phyloP scores from a whole-genome alignment of 352 stramenopile genomes.

The Globisporangium alternatum region DNA sequence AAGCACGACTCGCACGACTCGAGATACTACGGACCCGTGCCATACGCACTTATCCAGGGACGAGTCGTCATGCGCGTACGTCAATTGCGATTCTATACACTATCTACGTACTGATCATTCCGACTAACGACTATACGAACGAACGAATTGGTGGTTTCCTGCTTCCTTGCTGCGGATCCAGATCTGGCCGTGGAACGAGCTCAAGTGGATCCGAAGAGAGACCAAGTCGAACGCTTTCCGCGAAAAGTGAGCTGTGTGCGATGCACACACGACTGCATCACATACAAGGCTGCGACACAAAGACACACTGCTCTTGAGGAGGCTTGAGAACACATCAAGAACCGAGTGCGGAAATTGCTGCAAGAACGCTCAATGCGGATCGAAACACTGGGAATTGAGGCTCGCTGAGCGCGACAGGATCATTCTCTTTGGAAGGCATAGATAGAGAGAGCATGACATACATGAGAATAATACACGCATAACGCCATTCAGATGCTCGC shows the following conservation, averaged over 20 bases:
- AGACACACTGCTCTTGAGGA: background rate
- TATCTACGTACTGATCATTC: background rate
- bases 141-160: background rate
- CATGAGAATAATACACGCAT: background rate
- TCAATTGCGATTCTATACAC: constrained; percentile 14
- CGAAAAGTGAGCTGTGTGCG: constrained; percentile 34
- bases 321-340: too few relatives aligned
- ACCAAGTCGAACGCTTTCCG: constrained; percentile 46
- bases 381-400: background rate
- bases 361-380: background rate
- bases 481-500: background rate
- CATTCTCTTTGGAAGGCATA: background rate
- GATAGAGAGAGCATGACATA: background rate
- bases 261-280: background rate
- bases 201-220: constrained; percentile 63
- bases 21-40: constrained; percentile 93
- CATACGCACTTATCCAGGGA: constrained; percentile 88
- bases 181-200: constrained; percentile 79
- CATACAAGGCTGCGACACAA: background rate
- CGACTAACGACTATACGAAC: background rate
- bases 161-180: constrained; percentile 18
- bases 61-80: constrained; percentile 87
- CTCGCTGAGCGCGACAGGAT: background rate
- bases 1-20: constrained; percentile 94
- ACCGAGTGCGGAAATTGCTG: too few relatives aligned